Conservation (phyloP, 441 rosid species). For the Populus hybrid region DNA sequence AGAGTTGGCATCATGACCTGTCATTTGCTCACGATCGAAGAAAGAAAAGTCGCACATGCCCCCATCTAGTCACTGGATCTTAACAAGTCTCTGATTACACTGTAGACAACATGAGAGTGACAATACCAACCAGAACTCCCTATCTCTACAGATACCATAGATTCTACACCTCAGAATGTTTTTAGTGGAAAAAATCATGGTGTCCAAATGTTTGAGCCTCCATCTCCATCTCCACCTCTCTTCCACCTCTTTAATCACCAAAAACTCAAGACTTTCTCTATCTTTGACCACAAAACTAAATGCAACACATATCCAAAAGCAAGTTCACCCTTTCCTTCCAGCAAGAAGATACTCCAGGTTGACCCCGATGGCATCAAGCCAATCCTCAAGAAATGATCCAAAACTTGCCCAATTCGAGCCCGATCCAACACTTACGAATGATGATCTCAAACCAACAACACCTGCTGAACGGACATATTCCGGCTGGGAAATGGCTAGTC, state of each 20-base stretch:
- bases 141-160: conserved; percentile 22
- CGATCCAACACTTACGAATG: conserved; percentile 66
- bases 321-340: not conserved
- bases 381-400: conserved; percentile 15
- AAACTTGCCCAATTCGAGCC: conserved; percentile 30
- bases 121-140: conserved; percentile 19
- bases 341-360: conserved; percentile 19
- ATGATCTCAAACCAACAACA: conserved; percentile 75
- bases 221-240: conserved; percentile 36
- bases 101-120: conserved; percentile 3
- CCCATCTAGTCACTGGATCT: not conserved
- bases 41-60: not conserved
- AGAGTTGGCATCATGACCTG: not conserved
- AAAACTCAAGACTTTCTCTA: conserved; percentile 23
- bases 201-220: conserved; percentile 45
- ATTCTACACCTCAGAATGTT: conserved; percentile 27
- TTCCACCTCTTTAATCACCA: conserved; percentile 17
- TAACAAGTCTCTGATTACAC: not conserved
- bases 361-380: conserved; percentile 34
- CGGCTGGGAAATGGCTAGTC: conserved; percentile 77
- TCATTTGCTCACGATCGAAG: not conserved
- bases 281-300: not conserved
- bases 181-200: conserved; percentile 32
- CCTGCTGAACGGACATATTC: conserved; percentile 57
- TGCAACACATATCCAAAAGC: conserved; percentile 5